Base-by-base conservation (phyloP, 1,139 yeast species). In the Diutina rugosa region DNA sequence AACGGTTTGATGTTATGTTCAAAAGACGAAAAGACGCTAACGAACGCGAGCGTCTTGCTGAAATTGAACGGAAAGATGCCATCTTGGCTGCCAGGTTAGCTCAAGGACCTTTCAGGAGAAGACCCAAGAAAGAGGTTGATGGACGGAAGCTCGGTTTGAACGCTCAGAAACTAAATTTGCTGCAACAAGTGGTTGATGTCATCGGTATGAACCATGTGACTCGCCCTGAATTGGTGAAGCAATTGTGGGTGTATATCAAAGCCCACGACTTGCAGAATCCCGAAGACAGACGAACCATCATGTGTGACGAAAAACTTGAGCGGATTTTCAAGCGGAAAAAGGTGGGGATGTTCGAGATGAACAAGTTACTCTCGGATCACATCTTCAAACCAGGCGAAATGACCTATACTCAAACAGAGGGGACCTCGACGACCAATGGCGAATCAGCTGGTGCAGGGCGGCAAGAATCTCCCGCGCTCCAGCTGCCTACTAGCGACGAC, bases 241-340 rank as follows among this genome's bases (percentile, higher is more conserved):
- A 70, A 55, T 70, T 88, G 26, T 89, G 96, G 96, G 79, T 74
- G 12, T 83, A 89, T 66, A 87, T 89, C 61, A 86, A 84, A 64
- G 78, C 68, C 28, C 67, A 85, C 59, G 69, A 81, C 55, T 70
- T 89, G 51, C 96, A 88, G 65, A 82, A 87, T 62, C 89, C 91
- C 1, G 67, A 72, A 1, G 89, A 88, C 67, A 78, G 78, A 61
- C 72, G 95, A 58, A 82, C 81, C 58, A 85, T 89, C 26, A 26
- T 79, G 6, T 87, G 95, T 65, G 95, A 89, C 65, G 88, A 78
- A 0, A 76, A 71, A 59, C 72, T 89, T 72, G 72, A 72, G 57
- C 76, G 74, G 6, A 64, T 87, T 3, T 87, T 88, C 67, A 90
- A 72, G 58, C 74, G 71, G 79, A 62, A 72, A 64, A 67, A 56